Evolutionary conservation across 331 rosid genomes (phyloP).

Genomic region (Acacia pycnantha): DNA sequence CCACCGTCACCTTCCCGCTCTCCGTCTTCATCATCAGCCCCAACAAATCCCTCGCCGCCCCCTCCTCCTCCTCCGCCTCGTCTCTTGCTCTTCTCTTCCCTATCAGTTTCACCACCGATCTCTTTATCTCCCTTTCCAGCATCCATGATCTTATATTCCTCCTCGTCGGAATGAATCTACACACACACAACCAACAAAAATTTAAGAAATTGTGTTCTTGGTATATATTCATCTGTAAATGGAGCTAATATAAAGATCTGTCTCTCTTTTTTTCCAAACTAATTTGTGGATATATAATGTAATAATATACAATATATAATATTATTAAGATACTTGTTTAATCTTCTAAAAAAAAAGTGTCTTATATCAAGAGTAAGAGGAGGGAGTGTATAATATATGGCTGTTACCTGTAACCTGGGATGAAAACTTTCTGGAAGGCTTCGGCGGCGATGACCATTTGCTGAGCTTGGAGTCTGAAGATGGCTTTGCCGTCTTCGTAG

Average conservation of each 20-base stretch:
- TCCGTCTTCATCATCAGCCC: conserved; percentile 81
- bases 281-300: no score
- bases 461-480: conserved; percentile 71
- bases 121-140: conserved; percentile 68
- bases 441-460: conserved; percentile 86
- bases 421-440: conserved; percentile 82
- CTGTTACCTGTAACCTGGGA: conserved; percentile 84
- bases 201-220: not conserved
- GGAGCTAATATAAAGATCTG: no score
- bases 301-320: no score
- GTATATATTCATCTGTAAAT: not conserved
- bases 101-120: conserved; percentile 58
- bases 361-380: no score
- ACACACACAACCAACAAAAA: not conserved
- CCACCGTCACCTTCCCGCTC: conserved; percentile 42
- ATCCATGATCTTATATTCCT: conserved; percentile 79
- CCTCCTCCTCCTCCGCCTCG: not conserved
- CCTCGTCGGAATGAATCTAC: conserved; percentile 80
- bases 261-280: no score
- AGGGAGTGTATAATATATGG: no score
- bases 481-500: conserved; percentile 87
- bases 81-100: conserved; percentile 39
- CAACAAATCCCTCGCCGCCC: conserved; percentile 62
- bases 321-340: no score
- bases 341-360: no score